Base-by-base conservation (phyloP, 2,329 filamentous ascomycete species). In the Penicillium aurantiogriseum region DNA sequence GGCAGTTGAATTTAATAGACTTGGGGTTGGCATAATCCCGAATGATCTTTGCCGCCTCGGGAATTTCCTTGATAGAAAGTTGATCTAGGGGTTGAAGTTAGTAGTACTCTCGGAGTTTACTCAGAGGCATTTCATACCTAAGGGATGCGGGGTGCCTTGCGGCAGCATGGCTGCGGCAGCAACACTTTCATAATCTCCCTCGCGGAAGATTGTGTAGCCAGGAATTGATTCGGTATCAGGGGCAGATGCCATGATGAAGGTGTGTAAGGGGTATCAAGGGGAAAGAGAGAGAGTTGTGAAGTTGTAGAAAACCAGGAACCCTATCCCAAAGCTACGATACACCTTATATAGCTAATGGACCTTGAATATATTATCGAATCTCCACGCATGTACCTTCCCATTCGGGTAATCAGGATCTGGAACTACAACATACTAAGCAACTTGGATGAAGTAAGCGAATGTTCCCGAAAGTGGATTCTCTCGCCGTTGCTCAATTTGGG, bases 1-100 rank as follows among this genome's bases (percentile, higher is more conserved):
- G 63, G 61, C 70, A 74, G 61, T 72, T 71, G 62, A 74, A 74
- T 31, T 73, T 74, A 61, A 73, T 48, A 13, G 66, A 60, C 54
- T 66, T 68, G 23, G 69, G 69, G 49, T 54, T 65, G n/a, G 59
- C 63, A 57, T 69, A 63, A n/a, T 69, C 62, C 9, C 68, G 67
- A 48, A 71, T 63, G 9, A 71, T 51, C 51, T 66, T 66, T 11
- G 68, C 65, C 17, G 62, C 61, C 38, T 60, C 38, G n/a, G 68
- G 68, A 23, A 71, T 69, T 62, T 71, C 68, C 55, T 61, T 59
- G 33, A 70, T 67, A n/a, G 60, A 63, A 25, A 71, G 62, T 56
- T 70, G 68, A 50, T 71, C 68, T 67, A n/a, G 40, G 4, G 2
- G 11, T 17, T 2, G 8, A n/a, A 5, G 45, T 65, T 38, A 65